Evolutionary conservation across 2,329 filamentous ascomycete genomes (phyloP), one percentile per base, ranked within the genome.

Genomic region (Zasmidium angulare): DNA sequence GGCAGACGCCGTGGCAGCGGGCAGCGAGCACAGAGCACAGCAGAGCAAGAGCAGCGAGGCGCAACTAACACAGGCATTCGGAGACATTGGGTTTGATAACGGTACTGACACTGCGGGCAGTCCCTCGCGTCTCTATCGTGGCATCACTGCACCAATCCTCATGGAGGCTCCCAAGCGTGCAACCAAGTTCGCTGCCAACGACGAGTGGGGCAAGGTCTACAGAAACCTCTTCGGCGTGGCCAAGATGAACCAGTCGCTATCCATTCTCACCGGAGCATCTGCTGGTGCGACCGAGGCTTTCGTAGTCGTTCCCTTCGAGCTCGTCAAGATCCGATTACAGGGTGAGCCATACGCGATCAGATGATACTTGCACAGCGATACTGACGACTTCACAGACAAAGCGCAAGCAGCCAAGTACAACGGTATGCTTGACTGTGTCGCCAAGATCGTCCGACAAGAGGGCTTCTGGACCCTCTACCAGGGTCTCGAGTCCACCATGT

Each of bases 101-200:
- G 24, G 46, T 55, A 48, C 58, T 53, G 31, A 48, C 22, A 21
- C 46, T 20, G 69, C 95, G 91, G 24, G 46, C 54, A 60, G 65
- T 61, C 87, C 90, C 77, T 95, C 91, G 63, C 87, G 93, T 67
- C 84, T 99, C 62, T 99, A 99, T 82, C 91, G 95, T 68, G 95
- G 95, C 73, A 99, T 99, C 77, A 87, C 85, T 48, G 93, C 95
- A 23, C 95, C 95, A 53, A 98, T 99, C 73, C 84, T 98, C 68
- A 99, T 99, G 93, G 93, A 98, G 79, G 93, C 93, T 58, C 88
- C 90, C 78, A 96, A 96, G 86, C 87, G 82, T 79, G 93, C 93
- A 47, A 98, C 91, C 81, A 99, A 99, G 79, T 99, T 99, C 78
- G 93, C 95, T 50, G 95, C 95, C 79, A 99, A 99, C 79, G 95